phyloP scores from a whole-genome alignment of 2,329 filamentous ascomycete genomes.

The Penicillium sp. region DNA sequence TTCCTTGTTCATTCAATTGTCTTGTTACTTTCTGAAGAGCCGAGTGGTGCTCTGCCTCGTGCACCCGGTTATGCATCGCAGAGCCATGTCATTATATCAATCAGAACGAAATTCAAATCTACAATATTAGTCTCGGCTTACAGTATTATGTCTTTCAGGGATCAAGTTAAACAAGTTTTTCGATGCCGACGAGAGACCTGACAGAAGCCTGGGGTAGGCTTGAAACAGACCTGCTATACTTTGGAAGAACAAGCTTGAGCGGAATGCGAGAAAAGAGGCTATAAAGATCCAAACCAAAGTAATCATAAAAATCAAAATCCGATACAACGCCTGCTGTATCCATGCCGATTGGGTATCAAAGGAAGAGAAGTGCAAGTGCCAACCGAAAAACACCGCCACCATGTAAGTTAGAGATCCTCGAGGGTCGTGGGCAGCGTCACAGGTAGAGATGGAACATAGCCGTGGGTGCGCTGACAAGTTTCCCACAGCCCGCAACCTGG shows the following conservation, averaged over 20 bases:
- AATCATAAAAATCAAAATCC: background rate
- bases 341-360: conserved; percentile 25
- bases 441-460: conserved; percentile 48
- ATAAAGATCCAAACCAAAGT: background rate
- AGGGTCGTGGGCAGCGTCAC: conserved; percentile 23
- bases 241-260: background rate
- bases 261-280: background rate
- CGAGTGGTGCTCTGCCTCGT: conserved; percentile 12
- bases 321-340: conserved; percentile 14
- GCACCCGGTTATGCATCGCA: conserved; percentile 23
- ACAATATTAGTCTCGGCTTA: background rate
- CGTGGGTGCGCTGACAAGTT: conserved; percentile 35
- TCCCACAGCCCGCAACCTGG: conserved; percentile 41
- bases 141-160: background rate
- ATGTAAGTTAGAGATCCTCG: conserved; percentile 17
- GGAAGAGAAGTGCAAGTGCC: conserved; percentile 8
- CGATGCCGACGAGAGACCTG: background rate
- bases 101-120: background rate
- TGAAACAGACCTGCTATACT: background rate
- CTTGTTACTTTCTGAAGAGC: conserved; percentile 12
- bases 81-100: conserved; percentile 13
- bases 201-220: background rate
- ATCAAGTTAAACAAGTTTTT: background rate
- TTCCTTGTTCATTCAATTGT: conserved; percentile 14
- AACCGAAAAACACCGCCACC: conserved; percentile 15